Evolutionary conservation across 2,329 filamentous ascomycete genomes (phyloP).

Genomic region (Aspergillus pseudotamarii): DNA sequence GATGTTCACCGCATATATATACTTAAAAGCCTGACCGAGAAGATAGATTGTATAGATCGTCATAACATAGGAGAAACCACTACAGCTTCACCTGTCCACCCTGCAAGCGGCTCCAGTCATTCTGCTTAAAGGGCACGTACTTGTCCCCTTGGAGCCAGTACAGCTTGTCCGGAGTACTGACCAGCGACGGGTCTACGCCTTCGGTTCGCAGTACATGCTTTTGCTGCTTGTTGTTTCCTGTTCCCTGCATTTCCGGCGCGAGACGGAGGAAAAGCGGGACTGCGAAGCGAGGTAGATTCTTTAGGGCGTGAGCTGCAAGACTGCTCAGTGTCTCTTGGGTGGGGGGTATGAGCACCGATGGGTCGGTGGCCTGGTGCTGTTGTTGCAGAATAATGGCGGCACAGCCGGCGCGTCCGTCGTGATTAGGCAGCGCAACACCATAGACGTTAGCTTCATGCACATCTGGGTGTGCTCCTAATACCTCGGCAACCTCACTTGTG

Average conservation of each 20-base stretch:
- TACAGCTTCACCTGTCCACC: conserved; percentile 72
- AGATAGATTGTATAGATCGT: neutral
- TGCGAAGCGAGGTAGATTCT: conserved; percentile 70
- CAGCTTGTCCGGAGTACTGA: conserved; percentile 50
- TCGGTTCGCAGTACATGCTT: conserved; percentile 73
- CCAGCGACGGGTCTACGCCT: conserved; percentile 66
- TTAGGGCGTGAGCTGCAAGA: conserved; percentile 62
- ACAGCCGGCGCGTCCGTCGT: conserved; percentile 83
- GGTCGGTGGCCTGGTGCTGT: conserved; percentile 30
- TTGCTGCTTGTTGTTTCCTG: conserved; percentile 87
- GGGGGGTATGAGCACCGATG: conserved; percentile 29
- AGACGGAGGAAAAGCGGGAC: conserved; percentile 77
- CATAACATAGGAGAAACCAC: neutral
- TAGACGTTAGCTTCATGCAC: conserved; percentile 85
- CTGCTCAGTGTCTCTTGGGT: conserved; percentile 55
- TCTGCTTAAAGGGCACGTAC: conserved; percentile 68
- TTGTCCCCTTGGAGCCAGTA: conserved; percentile 68
- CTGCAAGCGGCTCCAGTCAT: conserved; percentile 70
- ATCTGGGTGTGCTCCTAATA: conserved; percentile 66
- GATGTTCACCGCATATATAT: neutral
- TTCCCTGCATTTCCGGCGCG: conserved; percentile 64
- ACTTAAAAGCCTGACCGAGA: neutral
- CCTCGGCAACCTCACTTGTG: conserved; percentile 78
- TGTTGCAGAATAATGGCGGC: conserved; percentile 68
- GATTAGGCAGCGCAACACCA: conserved; percentile 74